Evolutionary conservation across 495 filamentous ascomycete species (phyloP).

Genomic region (Elaphomyces granulatus): DNA sequence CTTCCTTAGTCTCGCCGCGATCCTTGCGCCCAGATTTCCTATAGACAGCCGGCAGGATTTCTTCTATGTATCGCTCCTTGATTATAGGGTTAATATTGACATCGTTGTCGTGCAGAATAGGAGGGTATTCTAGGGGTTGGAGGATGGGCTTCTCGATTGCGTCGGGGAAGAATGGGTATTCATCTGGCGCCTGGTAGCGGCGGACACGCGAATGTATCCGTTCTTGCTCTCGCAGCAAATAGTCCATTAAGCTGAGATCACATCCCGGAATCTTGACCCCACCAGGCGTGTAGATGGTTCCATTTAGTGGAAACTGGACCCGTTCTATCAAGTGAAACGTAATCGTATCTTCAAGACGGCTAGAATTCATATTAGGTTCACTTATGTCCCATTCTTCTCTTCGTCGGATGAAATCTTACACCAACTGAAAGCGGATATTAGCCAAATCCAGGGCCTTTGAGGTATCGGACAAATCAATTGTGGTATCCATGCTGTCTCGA

Average conservation of each 20-base stretch:
- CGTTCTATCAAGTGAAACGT: conserved; percentile 97
- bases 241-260: conserved; percentile 76
- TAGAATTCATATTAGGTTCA: conserved; percentile 18
- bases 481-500: conserved; percentile 56
- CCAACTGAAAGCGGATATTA: conserved; percentile 90
- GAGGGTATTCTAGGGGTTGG: conserved; percentile 75
- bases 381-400: not conserved
- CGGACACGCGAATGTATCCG: conserved; percentile 84
- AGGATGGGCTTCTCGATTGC: conserved; percentile 69
- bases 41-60: conserved; percentile 73
- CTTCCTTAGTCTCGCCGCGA: conserved; percentile 75
- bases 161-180: conserved; percentile 94
- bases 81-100: conserved; percentile 85
- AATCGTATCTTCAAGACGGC: conserved; percentile 94
- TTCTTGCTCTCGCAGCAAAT: conserved; percentile 82
- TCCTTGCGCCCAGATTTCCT: conserved; percentile 56
- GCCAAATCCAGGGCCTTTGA: conserved; percentile 75
- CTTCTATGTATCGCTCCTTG: conserved; percentile 67
- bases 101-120: conserved; percentile 79
- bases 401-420: conserved; percentile 41
- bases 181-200: conserved; percentile 90
- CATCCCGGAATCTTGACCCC: conserved; percentile 65
- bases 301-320: conserved; percentile 90
- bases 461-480: conserved; percentile 75
- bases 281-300: conserved; percentile 68